A percentile compares a stretch with the other conserved stretches of the same genome.
Evolutionary conservation across 257 asterid species (phyloP).

Genomic region (Schizonepeta tenuifolia): DNA sequence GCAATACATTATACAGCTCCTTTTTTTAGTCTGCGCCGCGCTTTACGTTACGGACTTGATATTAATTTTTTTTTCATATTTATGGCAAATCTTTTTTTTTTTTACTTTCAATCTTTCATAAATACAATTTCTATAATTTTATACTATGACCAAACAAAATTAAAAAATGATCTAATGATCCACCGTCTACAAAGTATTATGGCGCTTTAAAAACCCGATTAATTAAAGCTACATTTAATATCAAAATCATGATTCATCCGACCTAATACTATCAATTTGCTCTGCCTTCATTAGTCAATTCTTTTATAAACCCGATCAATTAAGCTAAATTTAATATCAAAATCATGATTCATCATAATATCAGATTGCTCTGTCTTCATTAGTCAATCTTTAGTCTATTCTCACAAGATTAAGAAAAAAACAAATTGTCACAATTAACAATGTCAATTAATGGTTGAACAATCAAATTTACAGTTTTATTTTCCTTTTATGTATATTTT

Average conservation of each 20-base stretch:
- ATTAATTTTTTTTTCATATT: not conserved
- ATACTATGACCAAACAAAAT: too few relatives aligned
- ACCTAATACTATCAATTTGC: too few relatives aligned
- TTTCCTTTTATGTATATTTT: not conserved
- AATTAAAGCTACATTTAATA: too few relatives aligned
- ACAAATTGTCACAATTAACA: not conserved
- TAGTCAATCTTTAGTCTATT: not conserved
- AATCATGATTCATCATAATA: conserved; percentile 2
- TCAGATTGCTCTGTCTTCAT: not conserved
- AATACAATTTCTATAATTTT: too few relatives aligned
- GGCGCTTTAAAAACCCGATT: too few relatives aligned
- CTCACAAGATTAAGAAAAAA: not conserved
- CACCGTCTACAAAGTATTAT: too few relatives aligned
- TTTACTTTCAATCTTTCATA: too few relatives aligned
- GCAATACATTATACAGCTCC: conserved; percentile 26
- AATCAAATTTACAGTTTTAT: not conserved
- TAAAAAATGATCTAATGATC: too few relatives aligned
- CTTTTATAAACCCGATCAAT: too few relatives aligned
- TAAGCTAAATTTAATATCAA: not conserved
- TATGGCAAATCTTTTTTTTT: too few relatives aligned
- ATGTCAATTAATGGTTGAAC: not conserved
- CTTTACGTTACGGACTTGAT: not conserved
- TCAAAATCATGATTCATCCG: too few relatives aligned
- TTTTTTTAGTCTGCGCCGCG: not conserved
- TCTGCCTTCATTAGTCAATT: too few relatives aligned